These are phyloP conservation scores for Moricandia arvensis DNA, from an alignment of 345 rosid genomes.

Conservation along the genomic window DNA sequence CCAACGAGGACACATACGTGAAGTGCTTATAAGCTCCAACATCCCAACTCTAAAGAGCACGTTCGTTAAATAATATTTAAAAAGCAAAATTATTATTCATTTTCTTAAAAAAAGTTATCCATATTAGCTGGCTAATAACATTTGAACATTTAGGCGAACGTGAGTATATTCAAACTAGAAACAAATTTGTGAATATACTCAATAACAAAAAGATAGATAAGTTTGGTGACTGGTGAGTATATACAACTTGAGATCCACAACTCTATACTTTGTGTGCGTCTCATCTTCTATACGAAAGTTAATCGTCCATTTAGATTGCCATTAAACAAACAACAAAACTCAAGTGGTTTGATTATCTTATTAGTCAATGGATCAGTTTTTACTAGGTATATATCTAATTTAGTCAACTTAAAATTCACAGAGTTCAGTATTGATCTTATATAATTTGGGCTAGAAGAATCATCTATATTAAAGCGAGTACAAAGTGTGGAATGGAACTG, in stretches of 20 bases:
- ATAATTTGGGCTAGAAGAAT: neutral
- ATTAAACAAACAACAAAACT: neutral
- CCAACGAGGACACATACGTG: neutral
- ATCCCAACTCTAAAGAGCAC: slow-evolving; percentile 28
- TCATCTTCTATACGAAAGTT: neutral
- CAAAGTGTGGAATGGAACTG: slow-evolving; percentile 25
- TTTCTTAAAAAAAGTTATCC: neutral
- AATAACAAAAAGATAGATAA: neutral
- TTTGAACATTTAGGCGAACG: neutral
- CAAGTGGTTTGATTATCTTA: neutral
- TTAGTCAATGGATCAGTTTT: neutral
- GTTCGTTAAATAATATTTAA: slow-evolving; percentile 7
- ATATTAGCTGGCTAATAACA: neutral
- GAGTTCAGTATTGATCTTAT: neutral
- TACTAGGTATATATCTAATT: neutral
- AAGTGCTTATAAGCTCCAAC: slow-evolving; percentile 15
- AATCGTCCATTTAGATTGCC: neutral
- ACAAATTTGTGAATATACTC: neutral
- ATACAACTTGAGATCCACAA: slow-evolving; percentile 1
- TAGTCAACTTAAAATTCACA: neutral
- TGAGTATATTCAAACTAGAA: neutral
- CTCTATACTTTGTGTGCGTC: neutral
- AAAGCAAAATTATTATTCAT: neutral
- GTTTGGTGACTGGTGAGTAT: slow-evolving; percentile 3
- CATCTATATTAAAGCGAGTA: slow-evolving; percentile 3